Percentiles rank a stretch among this genome's conserved stretches.
Evolutionary conservation across 495 filamentous ascomycete species (phyloP).

Genomic region (Penicillium herquei): DNA sequence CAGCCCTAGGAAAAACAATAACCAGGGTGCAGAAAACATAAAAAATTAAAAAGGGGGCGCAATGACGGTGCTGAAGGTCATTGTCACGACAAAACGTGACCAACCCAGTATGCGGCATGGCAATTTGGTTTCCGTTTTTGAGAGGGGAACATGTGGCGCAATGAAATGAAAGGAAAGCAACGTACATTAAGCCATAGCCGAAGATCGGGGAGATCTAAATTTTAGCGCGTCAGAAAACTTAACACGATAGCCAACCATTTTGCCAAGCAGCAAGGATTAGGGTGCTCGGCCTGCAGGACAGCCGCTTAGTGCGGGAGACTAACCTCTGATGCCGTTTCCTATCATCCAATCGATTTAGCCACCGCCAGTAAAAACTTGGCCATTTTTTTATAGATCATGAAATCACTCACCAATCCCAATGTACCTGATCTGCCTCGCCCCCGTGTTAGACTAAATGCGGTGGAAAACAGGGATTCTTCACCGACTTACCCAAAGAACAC

Average conservation of each 20-base stretch:
- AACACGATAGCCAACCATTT: conserved; percentile 44
- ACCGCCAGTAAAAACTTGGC: conserved; percentile 32
- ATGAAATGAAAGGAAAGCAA: conserved; percentile 15
- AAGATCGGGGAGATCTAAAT: conserved; percentile 49
- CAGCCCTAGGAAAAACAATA: conserved; percentile 7
- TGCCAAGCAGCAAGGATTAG: conserved; percentile 31
- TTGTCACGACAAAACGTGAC: conserved; percentile 36
- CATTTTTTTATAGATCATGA: conserved; percentile 8
- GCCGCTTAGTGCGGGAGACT: conserved; percentile 31
- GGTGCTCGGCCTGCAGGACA: conserved; percentile 33
- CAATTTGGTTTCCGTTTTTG: conserved; percentile 2
- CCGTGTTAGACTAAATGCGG: conserved; percentile 33
- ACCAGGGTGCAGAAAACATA: conserved; percentile 2
- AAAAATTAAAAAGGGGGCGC: neutral
- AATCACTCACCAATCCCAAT: conserved; percentile 71
- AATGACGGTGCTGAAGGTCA: conserved; percentile 11
- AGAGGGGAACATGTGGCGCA: conserved; percentile 25
- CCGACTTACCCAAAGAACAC: conserved; percentile 67
- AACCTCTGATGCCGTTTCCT: conserved; percentile 51
- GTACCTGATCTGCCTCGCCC: conserved; percentile 58
- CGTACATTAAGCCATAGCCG: conserved; percentile 46
- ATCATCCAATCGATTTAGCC: conserved; percentile 48
- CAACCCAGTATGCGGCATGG: conserved; percentile 26
- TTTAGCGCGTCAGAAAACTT: conserved; percentile 42
- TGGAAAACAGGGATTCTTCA: conserved; percentile 27